Percentiles rank a stretch among this genome's conserved stretches.
Conservation (phyloP, 2,329 filamentous ascomycete genomes). For the Apiospora hydei region DNA sequence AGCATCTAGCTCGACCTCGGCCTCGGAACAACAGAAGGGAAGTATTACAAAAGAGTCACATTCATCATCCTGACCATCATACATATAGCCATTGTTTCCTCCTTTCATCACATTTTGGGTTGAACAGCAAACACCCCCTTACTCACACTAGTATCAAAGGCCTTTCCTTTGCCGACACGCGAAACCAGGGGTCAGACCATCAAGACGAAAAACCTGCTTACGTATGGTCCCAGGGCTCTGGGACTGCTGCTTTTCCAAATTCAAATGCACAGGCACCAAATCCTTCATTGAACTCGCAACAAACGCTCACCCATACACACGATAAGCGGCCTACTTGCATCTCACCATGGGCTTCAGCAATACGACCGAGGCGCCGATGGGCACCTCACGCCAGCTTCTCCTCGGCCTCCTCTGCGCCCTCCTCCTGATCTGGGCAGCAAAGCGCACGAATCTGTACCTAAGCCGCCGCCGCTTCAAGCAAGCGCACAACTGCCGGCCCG, state of each 20-base stretch:
- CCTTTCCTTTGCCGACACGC: neutral
- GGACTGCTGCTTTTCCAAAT: neutral
- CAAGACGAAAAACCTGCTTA: neutral
- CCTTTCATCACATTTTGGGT: neutral
- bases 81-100: neutral
- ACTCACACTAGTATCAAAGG: neutral
- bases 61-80: neutral
- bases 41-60: neutral
- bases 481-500: constrained; percentile 24
- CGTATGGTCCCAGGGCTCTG: neutral
- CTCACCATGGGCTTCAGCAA: neutral
- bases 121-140: neutral
- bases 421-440: neutral
- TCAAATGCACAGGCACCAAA: neutral
- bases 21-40: neutral
- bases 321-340: neutral
- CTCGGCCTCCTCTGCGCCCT: neutral
- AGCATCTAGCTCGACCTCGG: neutral
- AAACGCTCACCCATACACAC: neutral
- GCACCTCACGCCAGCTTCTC: neutral
- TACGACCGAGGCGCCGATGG: neutral
- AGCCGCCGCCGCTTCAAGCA: constrained; percentile 15
- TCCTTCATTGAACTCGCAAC: neutral
- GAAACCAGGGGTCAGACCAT: neutral
- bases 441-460: neutral